phyloP scores from a whole-genome alignment of 306 rosid genomes.

The Gastrolobium villosum region DNA sequence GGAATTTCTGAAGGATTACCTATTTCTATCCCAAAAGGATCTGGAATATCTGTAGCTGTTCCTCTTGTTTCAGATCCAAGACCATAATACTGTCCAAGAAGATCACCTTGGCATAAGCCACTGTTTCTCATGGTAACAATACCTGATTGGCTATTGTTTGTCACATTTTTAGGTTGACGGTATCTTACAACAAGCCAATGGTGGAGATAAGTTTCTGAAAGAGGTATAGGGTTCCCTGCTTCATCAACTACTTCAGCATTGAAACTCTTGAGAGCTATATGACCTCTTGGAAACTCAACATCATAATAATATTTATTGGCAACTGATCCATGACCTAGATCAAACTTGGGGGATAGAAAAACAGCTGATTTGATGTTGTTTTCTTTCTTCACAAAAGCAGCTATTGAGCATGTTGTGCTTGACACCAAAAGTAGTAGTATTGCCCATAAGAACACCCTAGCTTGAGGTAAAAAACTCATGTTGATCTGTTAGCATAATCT shows the following conservation, averaged over 20 bases:
- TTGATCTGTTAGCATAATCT: constrained; percentile 50
- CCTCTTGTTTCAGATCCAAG: constrained; percentile 78
- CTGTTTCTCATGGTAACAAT: constrained; percentile 43
- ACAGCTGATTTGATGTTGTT: constrained; percentile 54
- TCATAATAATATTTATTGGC: constrained; percentile 52
- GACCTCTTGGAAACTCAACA: constrained; percentile 75
- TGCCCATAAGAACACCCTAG: constrained; percentile 42
- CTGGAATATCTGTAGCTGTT: constrained; percentile 62
- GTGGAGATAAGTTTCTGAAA: constrained; percentile 76
- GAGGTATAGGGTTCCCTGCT: constrained; percentile 64
- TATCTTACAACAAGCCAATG: constrained; percentile 68
- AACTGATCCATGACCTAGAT: constrained; percentile 69
- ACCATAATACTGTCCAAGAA: constrained; percentile 65
- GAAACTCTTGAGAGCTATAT: constrained; percentile 72
- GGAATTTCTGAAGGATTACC: constrained; percentile 71
- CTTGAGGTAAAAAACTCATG: constrained; percentile 49
- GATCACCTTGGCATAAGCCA: constrained; percentile 61
- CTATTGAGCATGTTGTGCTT: constrained; percentile 46
- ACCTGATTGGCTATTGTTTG: constrained; percentile 33
- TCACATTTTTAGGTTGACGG: constrained; percentile 45
- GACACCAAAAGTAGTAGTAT: constrained; percentile 43
- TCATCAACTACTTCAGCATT: constrained; percentile 77
- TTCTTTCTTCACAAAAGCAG: constrained; percentile 35
- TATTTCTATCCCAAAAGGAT: constrained; percentile 73
- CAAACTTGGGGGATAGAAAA: constrained; percentile 68